Evolutionary conservation across 208 protist species (phyloP).

Genomic region (Plasmodiophora brassicae): DNA sequence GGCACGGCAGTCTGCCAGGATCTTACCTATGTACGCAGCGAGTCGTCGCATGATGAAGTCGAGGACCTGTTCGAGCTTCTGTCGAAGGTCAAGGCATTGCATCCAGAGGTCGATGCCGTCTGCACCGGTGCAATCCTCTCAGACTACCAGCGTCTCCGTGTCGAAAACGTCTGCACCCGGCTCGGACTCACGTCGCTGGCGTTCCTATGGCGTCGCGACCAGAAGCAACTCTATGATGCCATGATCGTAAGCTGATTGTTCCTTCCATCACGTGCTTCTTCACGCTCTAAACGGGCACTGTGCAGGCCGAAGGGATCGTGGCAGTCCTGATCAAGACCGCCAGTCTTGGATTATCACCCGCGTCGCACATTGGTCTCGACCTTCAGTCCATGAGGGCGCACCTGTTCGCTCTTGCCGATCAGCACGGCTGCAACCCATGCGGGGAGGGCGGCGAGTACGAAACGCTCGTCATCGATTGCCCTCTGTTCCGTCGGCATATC

Average conservation of each 20-base stretch:
- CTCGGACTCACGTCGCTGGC: constrained; percentile 82
- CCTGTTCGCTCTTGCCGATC: constrained; percentile 39
- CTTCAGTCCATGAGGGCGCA: constrained; percentile 68
- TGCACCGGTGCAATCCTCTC: constrained; percentile 81
- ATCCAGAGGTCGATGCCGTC: constrained; percentile 73
- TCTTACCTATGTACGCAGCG: constrained; percentile 67
- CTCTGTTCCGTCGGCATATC: constrained; percentile 70
- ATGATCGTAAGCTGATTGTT: constrained; percentile 32
- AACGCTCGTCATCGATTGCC: constrained; percentile 93
- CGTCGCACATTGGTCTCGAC: constrained; percentile 75
- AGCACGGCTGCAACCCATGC: constrained; percentile 82
- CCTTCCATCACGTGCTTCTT: not conserved
- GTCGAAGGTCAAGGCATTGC: constrained; percentile 64
- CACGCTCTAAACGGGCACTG: not conserved
- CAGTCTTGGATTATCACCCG: constrained; percentile 78
- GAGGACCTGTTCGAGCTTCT: constrained; percentile 89
- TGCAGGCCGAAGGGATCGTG: not conserved
- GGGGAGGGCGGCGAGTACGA: constrained; percentile 99
- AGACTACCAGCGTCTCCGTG: constrained; percentile 92
- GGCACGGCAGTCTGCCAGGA: constrained; percentile 38
- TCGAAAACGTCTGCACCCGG: constrained; percentile 89
- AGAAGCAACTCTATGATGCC: constrained; percentile 84
- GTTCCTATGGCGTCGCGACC: constrained; percentile 89
- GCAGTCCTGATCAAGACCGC: constrained; percentile 52
- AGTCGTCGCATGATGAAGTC: constrained; percentile 91